phyloP scores from a whole-genome alignment of 106 monocot genomes.

The Vanilla planifolia region DNA sequence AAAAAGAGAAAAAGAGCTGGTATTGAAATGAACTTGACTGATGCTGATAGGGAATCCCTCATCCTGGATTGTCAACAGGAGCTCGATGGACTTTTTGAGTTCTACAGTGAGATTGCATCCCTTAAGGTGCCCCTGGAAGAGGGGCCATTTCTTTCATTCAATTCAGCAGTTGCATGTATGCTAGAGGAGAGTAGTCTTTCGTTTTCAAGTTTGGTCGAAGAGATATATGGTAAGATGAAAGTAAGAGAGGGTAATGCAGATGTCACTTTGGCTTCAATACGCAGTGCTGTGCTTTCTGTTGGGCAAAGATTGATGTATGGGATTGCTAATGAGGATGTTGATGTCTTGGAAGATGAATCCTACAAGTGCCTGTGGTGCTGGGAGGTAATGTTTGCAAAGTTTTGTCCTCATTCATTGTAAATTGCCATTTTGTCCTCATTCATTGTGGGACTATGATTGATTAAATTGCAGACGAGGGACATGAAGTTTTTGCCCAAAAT shows the following conservation, averaged over 20 bases:
- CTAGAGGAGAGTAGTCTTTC: slow-evolving; percentile 75
- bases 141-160: slow-evolving; percentile 18
- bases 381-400: slow-evolving; percentile 52
- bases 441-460: neutral
- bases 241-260: slow-evolving; percentile 30
- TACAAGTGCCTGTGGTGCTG: slow-evolving; percentile 86
- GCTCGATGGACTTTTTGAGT: slow-evolving; percentile 50
- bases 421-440: neutral
- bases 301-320: slow-evolving; percentile 85
- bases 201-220: slow-evolving; percentile 60
- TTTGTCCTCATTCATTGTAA: neutral
- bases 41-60: slow-evolving; percentile 26
- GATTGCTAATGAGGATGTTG: slow-evolving; percentile 40
- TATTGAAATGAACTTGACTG: slow-evolving; percentile 9
- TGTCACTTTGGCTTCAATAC: slow-evolving; percentile 50
- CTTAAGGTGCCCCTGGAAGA: slow-evolving; percentile 26
- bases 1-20: slow-evolving; percentile 49
- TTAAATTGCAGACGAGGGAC: slow-evolving; percentile 50
- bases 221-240: slow-evolving; percentile 57
- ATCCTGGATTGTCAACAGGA: slow-evolving; percentile 30
- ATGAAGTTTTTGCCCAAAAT: slow-evolving; percentile 49
- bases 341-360: slow-evolving; percentile 80
- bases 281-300: slow-evolving; percentile 46
- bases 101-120: slow-evolving; percentile 46
- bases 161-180: slow-evolving; percentile 50